These are phyloP conservation scores for Zygnema cylindricum DNA, from an alignment of 139 green algal species.

Conservation along the genomic window DNA sequence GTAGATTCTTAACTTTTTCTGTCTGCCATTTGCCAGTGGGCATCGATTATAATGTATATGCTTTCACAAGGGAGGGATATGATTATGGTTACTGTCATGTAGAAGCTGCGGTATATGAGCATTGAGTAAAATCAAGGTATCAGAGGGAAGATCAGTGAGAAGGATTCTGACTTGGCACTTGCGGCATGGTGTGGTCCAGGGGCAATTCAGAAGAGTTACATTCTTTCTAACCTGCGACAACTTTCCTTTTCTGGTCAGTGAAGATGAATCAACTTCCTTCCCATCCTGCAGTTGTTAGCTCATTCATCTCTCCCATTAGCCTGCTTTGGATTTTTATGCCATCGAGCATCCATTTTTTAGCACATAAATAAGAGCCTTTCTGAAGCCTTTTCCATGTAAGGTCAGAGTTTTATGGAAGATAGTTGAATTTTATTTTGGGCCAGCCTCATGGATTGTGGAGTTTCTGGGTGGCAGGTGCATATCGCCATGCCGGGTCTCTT, in stretches of 20 bases:
- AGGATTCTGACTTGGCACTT: too few species aligned
- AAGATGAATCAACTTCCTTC: background rate
- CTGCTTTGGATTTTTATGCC: too few species aligned
- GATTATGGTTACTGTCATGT: too few species aligned
- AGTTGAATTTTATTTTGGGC: slow-evolving; percentile 1
- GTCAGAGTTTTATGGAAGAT: background rate
- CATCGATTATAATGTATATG: slow-evolving; percentile 4
- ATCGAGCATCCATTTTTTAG: too few species aligned
- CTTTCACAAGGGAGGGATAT: background rate
- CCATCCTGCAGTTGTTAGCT: too few species aligned
- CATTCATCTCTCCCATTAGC: too few species aligned
- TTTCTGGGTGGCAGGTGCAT: slow-evolving; percentile 30
- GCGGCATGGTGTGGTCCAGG: too few species aligned
- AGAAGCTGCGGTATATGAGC: too few species aligned
- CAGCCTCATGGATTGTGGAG: background rate
- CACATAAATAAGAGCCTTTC: too few species aligned
- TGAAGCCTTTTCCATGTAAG: too few species aligned
- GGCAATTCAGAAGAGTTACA: background rate
- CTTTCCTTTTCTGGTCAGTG: background rate
- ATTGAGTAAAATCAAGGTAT: too few species aligned
- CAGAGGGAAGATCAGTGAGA: too few species aligned
- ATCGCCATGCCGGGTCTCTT: background rate
- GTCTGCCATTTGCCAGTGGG: background rate
- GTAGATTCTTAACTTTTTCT: background rate
- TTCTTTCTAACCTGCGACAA: background rate